Base-by-base conservation (phyloP, 225 moss, liverwort and hornwort genomes). In the Neckera pumila region DNA sequence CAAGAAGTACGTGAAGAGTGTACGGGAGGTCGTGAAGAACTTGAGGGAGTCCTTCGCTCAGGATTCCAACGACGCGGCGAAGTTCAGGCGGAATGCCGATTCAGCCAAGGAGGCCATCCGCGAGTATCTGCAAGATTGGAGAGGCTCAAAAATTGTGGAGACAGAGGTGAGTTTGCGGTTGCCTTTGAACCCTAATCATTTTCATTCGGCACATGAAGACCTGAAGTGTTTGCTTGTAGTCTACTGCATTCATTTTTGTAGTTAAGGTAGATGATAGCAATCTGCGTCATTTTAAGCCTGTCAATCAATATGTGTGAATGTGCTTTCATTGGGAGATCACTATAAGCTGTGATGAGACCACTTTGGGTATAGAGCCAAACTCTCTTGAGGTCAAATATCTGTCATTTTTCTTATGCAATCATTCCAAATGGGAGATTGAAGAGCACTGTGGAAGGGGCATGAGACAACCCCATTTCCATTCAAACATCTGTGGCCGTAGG, bases 101-200 rank as follows among this genome's bases (percentile, higher is more conserved):
- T 96, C 98, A 40, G 98, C 98, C 20, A 99, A 99, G 88, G 96
- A 92, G 92, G 94, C 97, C 47, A 97, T 97, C 43, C 95, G 94
- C 8, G 96, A 95, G 72, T 99, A 99, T 87, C 84, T 99, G 79
- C 89, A 93, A 51, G 94, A 96, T 73, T 97, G 98, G 98, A 89
- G 96, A 79, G 98, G 96, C 71, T 92, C 96, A 19, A 95, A 95
- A 79, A 81, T 90, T 30, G 95, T 97, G 72, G 90, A 93, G 63
- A 84, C 93, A 30, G 98, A 99, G 95, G 98, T 96, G 84, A 74
- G 88, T 85, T 63, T 34, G 11, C 38, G 34, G 56, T 75, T 47
- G 57, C 63, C 22, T 60, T 83, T 31, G 38, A 71, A 89, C 34
- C 61, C 75, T 20, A 63, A 56, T 76, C 49, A 13, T 51, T 62